These are phyloP conservation scores for Acephala macrosclerotiorum DNA, from an alignment of 2,329 filamentous ascomycete genomes.

Conservation along the genomic window DNA sequence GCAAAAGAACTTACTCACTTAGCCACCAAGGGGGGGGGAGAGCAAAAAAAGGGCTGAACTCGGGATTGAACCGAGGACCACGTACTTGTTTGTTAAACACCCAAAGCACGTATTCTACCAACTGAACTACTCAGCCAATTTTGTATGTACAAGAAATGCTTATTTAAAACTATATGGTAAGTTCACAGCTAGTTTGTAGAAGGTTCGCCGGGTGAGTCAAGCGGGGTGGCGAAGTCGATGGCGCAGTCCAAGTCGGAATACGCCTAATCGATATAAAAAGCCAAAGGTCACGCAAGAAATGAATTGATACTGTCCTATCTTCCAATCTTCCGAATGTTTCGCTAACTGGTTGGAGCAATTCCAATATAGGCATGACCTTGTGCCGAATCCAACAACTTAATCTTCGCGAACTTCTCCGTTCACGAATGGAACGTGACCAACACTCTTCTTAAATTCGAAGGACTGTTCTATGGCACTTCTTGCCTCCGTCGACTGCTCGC, in stretches of 20 bases:
- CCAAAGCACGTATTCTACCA: constrained; percentile 7
- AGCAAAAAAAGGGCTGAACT: background rate
- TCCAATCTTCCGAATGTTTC: too few species aligned
- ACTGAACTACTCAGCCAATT: background rate
- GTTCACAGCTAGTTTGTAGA: background rate
- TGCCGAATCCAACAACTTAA: too few species aligned
- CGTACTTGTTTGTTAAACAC: constrained; percentile 7
- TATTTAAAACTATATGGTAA: constrained; percentile 1
- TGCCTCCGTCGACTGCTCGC: too few species aligned
- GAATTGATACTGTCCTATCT: background rate
- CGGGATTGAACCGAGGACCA: background rate
- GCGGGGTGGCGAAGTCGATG: background rate
- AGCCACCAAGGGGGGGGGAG: background rate
- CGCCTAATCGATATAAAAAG: background rate
- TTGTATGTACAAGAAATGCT: background rate
- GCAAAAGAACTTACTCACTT: too few species aligned
- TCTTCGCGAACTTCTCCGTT: too few species aligned
- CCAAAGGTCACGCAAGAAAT: background rate
- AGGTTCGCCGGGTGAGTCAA: constrained; percentile 2
- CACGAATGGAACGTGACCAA: too few species aligned
- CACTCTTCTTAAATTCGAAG: too few species aligned
- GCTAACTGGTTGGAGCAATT: too few species aligned
- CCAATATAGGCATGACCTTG: too few species aligned
- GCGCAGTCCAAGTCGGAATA: background rate
- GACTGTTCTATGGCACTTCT: too few species aligned